Conservation (phyloP, 768 basidiomycete genomes). For the Hydnomerulius pinastri region DNA sequence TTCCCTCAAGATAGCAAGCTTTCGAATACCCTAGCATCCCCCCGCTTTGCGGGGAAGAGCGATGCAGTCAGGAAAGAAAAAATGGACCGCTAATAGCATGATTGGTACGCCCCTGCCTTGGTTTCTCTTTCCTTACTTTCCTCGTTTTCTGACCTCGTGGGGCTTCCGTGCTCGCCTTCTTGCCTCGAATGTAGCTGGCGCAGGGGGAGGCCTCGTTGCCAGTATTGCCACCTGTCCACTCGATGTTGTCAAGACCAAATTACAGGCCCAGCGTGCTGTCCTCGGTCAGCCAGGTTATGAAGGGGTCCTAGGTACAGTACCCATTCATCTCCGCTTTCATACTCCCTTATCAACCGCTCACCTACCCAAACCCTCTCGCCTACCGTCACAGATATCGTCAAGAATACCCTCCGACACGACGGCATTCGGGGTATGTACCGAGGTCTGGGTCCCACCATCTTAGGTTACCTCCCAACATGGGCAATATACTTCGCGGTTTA, state of each 20-base stretch:
- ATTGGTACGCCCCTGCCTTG: constrained; percentile 54
- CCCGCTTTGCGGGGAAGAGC: constrained; percentile 63
- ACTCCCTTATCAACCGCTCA: constrained; percentile 23
- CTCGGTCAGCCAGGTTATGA: constrained; percentile 73
- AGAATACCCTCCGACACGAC: constrained; percentile 57
- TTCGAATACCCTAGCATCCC: not conserved
- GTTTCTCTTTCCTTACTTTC: not conserved
- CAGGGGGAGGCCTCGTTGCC: constrained; percentile 91
- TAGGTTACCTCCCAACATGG: constrained; percentile 98
- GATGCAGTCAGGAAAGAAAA: constrained; percentile 59
- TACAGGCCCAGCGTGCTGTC: constrained; percentile 88
- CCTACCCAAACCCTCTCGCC: not conserved
- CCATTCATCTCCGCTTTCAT: constrained; percentile 8
- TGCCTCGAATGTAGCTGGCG: constrained; percentile 64
- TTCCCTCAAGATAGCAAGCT: not conserved
- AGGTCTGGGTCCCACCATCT: constrained; percentile 94
- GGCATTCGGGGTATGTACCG: constrained; percentile 92
- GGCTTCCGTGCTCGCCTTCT: not conserved
- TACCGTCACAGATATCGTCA: constrained; percentile 50
- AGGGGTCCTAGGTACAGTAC: constrained; percentile 69
- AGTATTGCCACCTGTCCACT: constrained; percentile 95
- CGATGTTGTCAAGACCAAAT: constrained; percentile 95
- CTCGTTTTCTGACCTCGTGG: constrained; percentile 5
- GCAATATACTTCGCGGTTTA: constrained; percentile 99
- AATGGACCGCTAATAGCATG: constrained; percentile 81